Conservation (phyloP, 2,329 filamentous ascomycete genomes). For the Didymella keratinophila region DNA sequence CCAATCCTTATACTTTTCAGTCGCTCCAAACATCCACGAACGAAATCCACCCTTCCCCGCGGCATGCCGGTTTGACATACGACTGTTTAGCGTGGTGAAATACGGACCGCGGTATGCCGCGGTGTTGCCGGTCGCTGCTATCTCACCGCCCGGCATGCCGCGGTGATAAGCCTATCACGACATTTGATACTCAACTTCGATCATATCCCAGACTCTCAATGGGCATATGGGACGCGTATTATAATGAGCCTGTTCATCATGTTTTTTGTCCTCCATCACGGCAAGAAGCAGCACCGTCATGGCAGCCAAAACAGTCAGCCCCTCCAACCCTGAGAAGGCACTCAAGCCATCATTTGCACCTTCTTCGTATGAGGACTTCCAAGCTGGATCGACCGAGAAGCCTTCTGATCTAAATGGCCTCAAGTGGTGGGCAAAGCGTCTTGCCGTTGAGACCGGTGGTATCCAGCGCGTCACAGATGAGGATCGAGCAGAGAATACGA, state of each 20-base stretch:
- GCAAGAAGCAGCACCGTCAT: not conserved
- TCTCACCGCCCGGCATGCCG: not conserved
- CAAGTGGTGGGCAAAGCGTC: conserved; percentile 20
- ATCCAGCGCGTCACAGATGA: conserved; percentile 35
- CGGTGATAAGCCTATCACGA: not conserved
- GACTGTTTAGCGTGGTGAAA: not conserved
- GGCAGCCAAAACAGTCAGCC: not conserved
- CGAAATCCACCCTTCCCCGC: not conserved
- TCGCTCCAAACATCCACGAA: not conserved
- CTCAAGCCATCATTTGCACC: not conserved
- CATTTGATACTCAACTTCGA: not conserved
- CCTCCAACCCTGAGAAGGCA: not conserved
- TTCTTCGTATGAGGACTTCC: not conserved
- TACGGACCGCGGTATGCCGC: not conserved
- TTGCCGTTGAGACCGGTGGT: conserved; percentile 33
- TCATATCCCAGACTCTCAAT: not conserved
- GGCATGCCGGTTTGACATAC: not conserved
- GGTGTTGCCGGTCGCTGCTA: not conserved
- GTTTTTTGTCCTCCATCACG: not conserved
- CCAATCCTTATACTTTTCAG: not conserved
- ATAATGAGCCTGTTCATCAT: not conserved
- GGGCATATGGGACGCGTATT: not conserved
- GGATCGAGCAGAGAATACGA: conserved; percentile 28
- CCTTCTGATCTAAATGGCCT: not conserved
- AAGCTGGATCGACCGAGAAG: not conserved